Evolutionary conservation across 2,329 filamentous ascomycete genomes (phyloP).

Genomic region (Aplosporella prunicola): DNA sequence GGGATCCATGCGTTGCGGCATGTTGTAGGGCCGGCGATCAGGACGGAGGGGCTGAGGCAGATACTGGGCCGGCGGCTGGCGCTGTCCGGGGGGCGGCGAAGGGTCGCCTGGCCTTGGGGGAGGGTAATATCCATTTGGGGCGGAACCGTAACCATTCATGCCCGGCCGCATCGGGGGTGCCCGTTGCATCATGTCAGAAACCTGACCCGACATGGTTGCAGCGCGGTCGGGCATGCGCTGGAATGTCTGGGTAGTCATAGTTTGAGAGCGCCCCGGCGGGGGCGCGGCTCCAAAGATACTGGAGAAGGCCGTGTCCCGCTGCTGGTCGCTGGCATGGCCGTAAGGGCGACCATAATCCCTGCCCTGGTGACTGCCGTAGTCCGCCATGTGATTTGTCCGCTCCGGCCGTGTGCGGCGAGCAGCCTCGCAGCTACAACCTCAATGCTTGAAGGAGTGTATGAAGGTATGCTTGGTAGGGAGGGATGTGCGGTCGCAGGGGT

Average conservation of each 20-base stretch:
- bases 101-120: conserved; percentile 26
- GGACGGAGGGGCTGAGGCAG: conserved; percentile 52
- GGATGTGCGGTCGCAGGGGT: conserved; percentile 6
- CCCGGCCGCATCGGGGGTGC: conserved; percentile 52
- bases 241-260: conserved; percentile 74
- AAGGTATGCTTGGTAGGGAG: conserved; percentile 5
- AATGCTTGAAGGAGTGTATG: conserved; percentile 1
- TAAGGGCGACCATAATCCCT: conserved; percentile 49
- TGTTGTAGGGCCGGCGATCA: conserved; percentile 60
- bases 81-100: conserved; percentile 22
- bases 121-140: conserved; percentile 17
- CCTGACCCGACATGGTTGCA: conserved; percentile 51
- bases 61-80: conserved; percentile 45
- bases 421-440: conserved; percentile 8
- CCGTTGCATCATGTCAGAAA: conserved; percentile 48
- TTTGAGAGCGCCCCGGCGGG: conserved; percentile 74
- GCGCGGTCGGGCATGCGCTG: conserved; percentile 59
- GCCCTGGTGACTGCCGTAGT: conserved; percentile 54
- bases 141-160: conserved; percentile 31
- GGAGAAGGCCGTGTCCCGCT: conserved; percentile 90
- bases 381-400: conserved; percentile 43
- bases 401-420: conserved; percentile 10
- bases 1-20: conserved; percentile 60
- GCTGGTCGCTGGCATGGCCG: conserved; percentile 46
- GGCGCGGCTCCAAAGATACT: conserved; percentile 92